Base-by-base conservation (phyloP, 225 moss, liverwort and hornwort genomes). In the Bryum argenteum region DNA sequence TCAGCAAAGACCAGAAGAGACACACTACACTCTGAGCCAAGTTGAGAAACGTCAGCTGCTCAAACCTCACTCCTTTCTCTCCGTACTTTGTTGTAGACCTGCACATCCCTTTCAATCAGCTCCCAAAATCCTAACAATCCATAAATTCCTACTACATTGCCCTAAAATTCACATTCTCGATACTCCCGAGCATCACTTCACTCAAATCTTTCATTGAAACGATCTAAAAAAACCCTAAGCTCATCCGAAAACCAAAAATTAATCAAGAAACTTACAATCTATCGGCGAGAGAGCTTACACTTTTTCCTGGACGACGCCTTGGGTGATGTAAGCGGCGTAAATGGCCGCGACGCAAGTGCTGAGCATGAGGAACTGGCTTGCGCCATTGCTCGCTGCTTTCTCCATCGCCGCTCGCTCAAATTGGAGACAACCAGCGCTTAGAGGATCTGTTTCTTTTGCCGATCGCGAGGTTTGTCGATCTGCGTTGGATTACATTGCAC, bases 1-100 rank as follows among this genome's bases (percentile, higher is more conserved):
- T 98, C 58, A 91, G 63, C 48, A 94, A 66, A 73, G 93, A 94
- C 98, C 98, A 98, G 61, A 87, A 28, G 71, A 98, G 83, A 81
- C 98, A 98, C 47, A 92, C 81, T 16, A 92, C 85, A 79, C 81
- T 94, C 69, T 98, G 98, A 53, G 94, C 91, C 77, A 92, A 84
- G 61, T 94, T 91, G 58, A 98, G 71, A 52, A 98, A 98, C 23
- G 87, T 86, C 15, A 98, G 98, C 76, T 98, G 94, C 71, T 92
- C 78, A 79, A 98, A 94, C 69, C 98, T 83, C 57, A 73, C 74
- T 52, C 87, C 85, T 58, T 91, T 84, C 61, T 87, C 84, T 39
- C 93, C 96, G 81, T 93, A 93, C 38, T 78, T 80, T 80, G 78
- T 90, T 48, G 93, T 93, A 38, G 96, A 93, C 71, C 96, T 93